A percentile compares a stretch with the other conserved stretches of the same genome.
Evolutionary conservation across 139 green algal genomes (phyloP).

Genomic region (Parachlorella kessleri): DNA sequence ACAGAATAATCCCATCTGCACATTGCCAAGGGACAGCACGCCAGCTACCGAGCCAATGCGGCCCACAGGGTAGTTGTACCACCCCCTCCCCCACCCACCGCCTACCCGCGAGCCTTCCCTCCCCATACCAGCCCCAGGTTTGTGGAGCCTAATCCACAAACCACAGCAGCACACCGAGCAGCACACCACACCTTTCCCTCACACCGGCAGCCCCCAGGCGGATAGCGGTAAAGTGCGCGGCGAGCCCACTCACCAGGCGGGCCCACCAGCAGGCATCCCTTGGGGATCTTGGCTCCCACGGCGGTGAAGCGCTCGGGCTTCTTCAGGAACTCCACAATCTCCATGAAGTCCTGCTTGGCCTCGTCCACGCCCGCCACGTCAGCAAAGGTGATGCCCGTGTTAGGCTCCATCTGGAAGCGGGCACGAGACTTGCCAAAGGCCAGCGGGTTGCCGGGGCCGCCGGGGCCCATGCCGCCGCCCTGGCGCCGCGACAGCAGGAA

Average conservation of each 20-base stretch:
- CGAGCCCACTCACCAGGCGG: constrained; percentile 87
- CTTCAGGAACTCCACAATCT: constrained; percentile 99
- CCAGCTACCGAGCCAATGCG: too few species aligned
- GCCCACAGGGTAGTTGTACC: too few species aligned
- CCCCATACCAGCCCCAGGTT: too few species aligned
- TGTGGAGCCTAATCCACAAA: too few species aligned
- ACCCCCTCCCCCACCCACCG: too few species aligned
- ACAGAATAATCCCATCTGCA: too few species aligned
- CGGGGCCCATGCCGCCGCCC: constrained; percentile 73
- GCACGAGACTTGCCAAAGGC: constrained; percentile 98
- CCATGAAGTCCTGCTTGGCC: constrained; percentile 99
- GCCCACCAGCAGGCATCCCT: constrained; percentile 96
- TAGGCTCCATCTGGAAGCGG: constrained; percentile 99
- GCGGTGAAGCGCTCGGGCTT: constrained; percentile 98
- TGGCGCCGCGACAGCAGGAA: constrained; percentile 95
- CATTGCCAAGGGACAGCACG: too few species aligned
- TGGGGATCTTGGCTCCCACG: constrained; percentile 98
- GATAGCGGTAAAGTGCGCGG: constrained; percentile 41
- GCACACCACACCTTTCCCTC: too few species aligned
- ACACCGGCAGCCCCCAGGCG: too few species aligned
- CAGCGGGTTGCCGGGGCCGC: constrained; percentile 91
- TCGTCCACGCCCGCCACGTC: constrained; percentile 99
- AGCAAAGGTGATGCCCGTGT: constrained; percentile 97
- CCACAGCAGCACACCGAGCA: too few species aligned
- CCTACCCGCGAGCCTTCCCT: too few species aligned